Conservation (phyloP, 345 rosid genomes). For the Angophora floribunda region DNA sequence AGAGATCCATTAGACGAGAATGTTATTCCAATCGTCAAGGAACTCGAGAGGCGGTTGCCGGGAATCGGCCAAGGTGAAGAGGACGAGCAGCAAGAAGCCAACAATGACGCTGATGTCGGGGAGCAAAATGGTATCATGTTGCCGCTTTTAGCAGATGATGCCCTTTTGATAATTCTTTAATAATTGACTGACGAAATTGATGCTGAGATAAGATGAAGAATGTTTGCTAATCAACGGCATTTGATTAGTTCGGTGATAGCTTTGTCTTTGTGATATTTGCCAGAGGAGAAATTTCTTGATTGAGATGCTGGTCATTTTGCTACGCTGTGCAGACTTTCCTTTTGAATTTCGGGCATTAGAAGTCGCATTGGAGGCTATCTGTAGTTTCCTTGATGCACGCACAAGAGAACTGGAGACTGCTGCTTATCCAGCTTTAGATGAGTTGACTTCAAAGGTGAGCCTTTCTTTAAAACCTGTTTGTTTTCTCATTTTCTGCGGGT, state of each 20-base stretch:
- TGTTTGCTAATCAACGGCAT: not conserved
- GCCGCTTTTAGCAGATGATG: not conserved
- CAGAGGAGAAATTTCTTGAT: not conserved
- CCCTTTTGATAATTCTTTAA: not conserved
- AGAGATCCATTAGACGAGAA: constrained; percentile 42
- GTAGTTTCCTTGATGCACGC: constrained; percentile 51
- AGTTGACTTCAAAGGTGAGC: constrained; percentile 39
- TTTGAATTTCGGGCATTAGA: constrained; percentile 50
- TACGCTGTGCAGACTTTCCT: constrained; percentile 24
- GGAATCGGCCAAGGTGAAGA: constrained; percentile 19
- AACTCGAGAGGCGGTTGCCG: constrained; percentile 36
- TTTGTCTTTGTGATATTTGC: not conserved
- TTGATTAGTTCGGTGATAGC: not conserved
- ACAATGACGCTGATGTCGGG: constrained; percentile 13
- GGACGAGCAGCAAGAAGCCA: constrained; percentile 16
- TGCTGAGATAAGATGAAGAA: not conserved
- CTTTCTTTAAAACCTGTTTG: not conserved
- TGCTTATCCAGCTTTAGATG: constrained; percentile 52
- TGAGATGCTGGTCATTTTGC: not conserved
- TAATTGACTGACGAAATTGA: not conserved
- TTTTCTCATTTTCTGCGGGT: not conserved
- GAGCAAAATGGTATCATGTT: constrained; percentile 12
- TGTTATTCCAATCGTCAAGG: constrained; percentile 40
- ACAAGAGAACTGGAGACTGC: constrained; percentile 42
- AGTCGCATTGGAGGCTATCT: constrained; percentile 47